Evolutionary conservation across 2,329 filamentous ascomycete species (phyloP).

Genomic region (Monosporascus cannonballus): DNA sequence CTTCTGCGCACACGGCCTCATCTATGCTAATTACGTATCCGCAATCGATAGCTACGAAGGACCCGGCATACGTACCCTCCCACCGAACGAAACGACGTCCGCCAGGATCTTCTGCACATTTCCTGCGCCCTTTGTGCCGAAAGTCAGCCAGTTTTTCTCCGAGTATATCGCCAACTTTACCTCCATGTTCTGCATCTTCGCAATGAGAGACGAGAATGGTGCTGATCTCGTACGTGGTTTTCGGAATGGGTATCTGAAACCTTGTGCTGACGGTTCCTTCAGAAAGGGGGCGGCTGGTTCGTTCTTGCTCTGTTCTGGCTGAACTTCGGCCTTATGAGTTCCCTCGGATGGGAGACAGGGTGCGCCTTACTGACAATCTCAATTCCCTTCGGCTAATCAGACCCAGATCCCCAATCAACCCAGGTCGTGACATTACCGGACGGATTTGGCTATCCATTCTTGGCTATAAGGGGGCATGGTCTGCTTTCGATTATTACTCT

Average conservation of each 20-base stretch:
- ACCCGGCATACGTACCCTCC: slow-evolving; percentile 55
- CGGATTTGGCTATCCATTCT: slow-evolving; percentile 60
- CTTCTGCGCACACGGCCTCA: slow-evolving; percentile 49
- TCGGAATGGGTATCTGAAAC: not conserved
- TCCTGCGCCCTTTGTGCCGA: slow-evolving; percentile 59
- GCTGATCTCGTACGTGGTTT: slow-evolving; percentile 4
- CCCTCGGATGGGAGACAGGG: slow-evolving; percentile 71
- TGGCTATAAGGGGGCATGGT: slow-evolving; percentile 65
- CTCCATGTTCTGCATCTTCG: slow-evolving; percentile 67
- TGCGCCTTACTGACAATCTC: slow-evolving; percentile 38
- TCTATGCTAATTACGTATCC: slow-evolving; percentile 66
- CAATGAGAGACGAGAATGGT: slow-evolving; percentile 49
- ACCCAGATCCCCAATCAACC: slow-evolving; percentile 49
- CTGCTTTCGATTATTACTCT: slow-evolving; percentile 63
- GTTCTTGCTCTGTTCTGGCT: slow-evolving; percentile 62
- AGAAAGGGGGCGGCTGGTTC: slow-evolving; percentile 50
- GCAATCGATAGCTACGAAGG: slow-evolving; percentile 62
- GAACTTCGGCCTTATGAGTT: slow-evolving; percentile 66
- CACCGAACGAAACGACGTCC: slow-evolving; percentile 49
- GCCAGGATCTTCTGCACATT: slow-evolving; percentile 72
- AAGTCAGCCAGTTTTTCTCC: slow-evolving; percentile 62
- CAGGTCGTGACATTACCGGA: slow-evolving; percentile 67
- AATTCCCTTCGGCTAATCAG: not conserved
- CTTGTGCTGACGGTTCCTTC: slow-evolving; percentile 17
- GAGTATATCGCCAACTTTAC: slow-evolving; percentile 64